These are phyloP conservation scores for Penicillium pancosmium DNA, from an alignment of 495 filamentous ascomycete genomes.

Conservation along the genomic window DNA sequence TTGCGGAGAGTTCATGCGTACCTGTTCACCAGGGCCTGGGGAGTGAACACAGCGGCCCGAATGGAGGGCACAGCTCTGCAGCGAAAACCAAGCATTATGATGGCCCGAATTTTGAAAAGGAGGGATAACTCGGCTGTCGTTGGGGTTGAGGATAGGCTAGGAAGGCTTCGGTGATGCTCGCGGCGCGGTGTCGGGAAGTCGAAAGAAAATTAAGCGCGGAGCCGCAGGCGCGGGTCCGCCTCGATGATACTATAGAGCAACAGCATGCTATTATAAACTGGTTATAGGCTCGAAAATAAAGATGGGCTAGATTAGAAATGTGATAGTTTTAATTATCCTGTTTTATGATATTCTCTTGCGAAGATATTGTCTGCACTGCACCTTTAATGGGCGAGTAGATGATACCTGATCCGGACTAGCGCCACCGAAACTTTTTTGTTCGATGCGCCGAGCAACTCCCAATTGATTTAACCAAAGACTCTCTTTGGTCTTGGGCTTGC, in stretches of 20 bases:
- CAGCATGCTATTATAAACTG: not conserved
- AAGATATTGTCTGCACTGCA: not conserved
- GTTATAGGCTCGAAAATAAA: not conserved
- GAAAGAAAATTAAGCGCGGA: constrained; percentile 46
- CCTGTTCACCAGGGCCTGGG: constrained; percentile 28
- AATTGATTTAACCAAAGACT: constrained; percentile 10
- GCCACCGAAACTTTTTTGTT: constrained; percentile 33
- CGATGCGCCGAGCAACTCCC: constrained; percentile 20
- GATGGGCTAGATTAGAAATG: not conserved
- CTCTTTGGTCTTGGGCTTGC: constrained; percentile 5
- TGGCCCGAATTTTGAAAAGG: constrained; percentile 3
- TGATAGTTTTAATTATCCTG: not conserved
- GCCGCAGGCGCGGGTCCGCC: constrained; percentile 41
- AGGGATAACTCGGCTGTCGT: constrained; percentile 10
- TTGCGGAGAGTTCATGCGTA: constrained; percentile 17
- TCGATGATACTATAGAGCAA: constrained; percentile 1
- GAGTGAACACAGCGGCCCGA: constrained; percentile 20
- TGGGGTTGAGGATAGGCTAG: constrained; percentile 14
- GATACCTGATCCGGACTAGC: constrained; percentile 32
- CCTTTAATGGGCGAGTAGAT: constrained; percentile 3
- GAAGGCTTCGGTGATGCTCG: constrained; percentile 16
- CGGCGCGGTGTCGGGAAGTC: constrained; percentile 32
- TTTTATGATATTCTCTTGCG: not conserved
- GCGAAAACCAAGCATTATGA: constrained; percentile 38
- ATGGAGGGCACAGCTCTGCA: constrained; percentile 37